Evolutionary conservation across 768 basidiomycete genomes (phyloP).

Genomic region (Macrolepiota fuliginosa): DNA sequence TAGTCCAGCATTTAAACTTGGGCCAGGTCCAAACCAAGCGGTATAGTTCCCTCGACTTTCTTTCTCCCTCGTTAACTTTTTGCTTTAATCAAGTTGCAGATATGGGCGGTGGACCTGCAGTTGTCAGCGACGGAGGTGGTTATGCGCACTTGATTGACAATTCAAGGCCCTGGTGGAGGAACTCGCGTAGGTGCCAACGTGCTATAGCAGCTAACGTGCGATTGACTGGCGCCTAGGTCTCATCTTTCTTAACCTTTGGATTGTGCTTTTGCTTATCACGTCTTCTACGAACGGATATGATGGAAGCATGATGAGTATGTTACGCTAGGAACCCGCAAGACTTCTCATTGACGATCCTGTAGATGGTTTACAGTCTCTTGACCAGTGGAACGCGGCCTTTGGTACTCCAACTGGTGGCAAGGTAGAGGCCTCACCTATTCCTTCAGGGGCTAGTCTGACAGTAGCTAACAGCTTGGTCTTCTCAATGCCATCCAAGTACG

Average conservation of each 20-base stretch:
- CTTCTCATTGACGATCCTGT: background rate
- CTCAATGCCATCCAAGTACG: slow-evolving; percentile 61
- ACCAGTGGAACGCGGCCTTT: slow-evolving; percentile 56
- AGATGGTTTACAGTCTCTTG: slow-evolving; percentile 57
- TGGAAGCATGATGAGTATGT: slow-evolving; percentile 55
- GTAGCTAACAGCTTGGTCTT: slow-evolving; percentile 38
- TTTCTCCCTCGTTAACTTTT: background rate
- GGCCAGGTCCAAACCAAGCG: background rate
- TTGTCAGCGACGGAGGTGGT: slow-evolving; percentile 26
- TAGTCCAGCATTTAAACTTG: background rate
- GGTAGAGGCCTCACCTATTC: slow-evolving; percentile 15
- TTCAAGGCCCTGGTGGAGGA: slow-evolving; percentile 57
- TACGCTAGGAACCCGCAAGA: background rate
- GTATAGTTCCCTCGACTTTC: background rate
- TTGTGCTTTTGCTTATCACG: slow-evolving; percentile 57
- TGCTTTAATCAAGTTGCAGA: background rate
- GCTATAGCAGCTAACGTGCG: no score
- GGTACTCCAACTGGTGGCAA: slow-evolving; percentile 43
- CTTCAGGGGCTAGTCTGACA: background rate
- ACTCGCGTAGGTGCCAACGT: slow-evolving; percentile 35
- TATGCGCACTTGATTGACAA: slow-evolving; percentile 49
- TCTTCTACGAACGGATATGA: slow-evolving; percentile 64
- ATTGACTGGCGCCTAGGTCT: slow-evolving; percentile 30
- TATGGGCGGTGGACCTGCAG: slow-evolving; percentile 48
- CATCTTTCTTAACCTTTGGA: slow-evolving; percentile 53